Percentiles rank a stretch among this genome's conserved stretches.
These are phyloP conservation scores for Colletotrichum sidae DNA, from an alignment of 2,329 filamentous ascomycete genomes.

Conservation along the genomic window DNA sequence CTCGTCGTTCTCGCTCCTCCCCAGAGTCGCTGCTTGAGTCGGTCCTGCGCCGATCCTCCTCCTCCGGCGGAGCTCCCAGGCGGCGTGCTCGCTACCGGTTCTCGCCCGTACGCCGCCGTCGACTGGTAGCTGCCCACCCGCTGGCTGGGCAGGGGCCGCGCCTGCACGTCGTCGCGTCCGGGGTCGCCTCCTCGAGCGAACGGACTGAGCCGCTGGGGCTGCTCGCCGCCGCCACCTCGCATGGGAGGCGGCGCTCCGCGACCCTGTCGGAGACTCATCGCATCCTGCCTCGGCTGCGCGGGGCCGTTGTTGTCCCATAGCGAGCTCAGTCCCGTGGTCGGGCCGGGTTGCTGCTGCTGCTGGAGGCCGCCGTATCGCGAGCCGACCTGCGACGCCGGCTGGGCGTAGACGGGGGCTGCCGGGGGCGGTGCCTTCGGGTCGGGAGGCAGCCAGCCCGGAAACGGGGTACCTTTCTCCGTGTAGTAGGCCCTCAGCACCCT, in stretches of 20 bases:
- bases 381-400: slow-evolving; percentile 57
- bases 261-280: slow-evolving; percentile 59
- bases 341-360: slow-evolving; percentile 47
- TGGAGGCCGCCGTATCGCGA: slow-evolving; percentile 64
- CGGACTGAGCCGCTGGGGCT: slow-evolving; percentile 47
- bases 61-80: slow-evolving; percentile 49
- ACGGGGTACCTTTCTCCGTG: slow-evolving; percentile 83
- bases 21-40: slow-evolving; percentile 84
- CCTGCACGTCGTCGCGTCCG: slow-evolving; percentile 53
- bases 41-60: slow-evolving; percentile 77
- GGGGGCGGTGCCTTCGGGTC: slow-evolving; percentile 82
- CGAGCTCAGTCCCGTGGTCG: slow-evolving; percentile 60
- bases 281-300: slow-evolving; percentile 48
- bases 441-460: slow-evolving; percentile 88
- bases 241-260: slow-evolving; percentile 48
- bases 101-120: slow-evolving; percentile 44
- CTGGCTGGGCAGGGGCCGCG: slow-evolving; percentile 77
- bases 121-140: slow-evolving; percentile 80
- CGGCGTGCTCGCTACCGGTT: slow-evolving; percentile 42
- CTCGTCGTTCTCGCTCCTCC: slow-evolving; percentile 68
- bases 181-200: slow-evolving; percentile 42
- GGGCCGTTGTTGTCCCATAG: slow-evolving; percentile 64
- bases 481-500: slow-evolving; percentile 95
- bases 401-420: slow-evolving; percentile 63
- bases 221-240: slow-evolving; percentile 38